Conservation (phyloP, 2,329 filamentous ascomycete genomes). For the Ascochyta pisi region DNA sequence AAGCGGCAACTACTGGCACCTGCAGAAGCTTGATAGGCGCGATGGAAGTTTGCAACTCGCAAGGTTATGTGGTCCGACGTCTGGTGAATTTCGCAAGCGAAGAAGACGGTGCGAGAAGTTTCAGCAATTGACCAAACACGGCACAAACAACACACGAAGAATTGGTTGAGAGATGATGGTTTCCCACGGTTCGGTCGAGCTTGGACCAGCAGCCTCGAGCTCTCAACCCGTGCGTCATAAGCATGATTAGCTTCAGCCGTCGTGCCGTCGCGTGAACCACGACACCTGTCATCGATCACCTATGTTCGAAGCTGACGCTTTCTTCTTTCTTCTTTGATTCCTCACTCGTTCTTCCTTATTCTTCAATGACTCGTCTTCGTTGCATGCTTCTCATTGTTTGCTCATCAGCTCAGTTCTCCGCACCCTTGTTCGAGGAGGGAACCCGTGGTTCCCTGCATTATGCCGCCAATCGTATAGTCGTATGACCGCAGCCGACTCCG, state of each 20-base stretch:
- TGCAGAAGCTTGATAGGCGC: constrained; percentile 23
- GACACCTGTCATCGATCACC: constrained; percentile 1
- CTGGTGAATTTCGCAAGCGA: neutral
- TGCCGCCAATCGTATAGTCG: constrained; percentile 17
- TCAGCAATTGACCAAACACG: constrained; percentile 16
- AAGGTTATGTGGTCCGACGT: neutral
- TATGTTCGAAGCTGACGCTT: neutral
- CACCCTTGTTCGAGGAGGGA: neutral
- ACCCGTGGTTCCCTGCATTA: neutral
- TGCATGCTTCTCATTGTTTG: neutral
- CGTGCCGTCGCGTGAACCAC: constrained; percentile 7
- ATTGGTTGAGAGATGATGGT: constrained; percentile 22
- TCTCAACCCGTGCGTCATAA: constrained; percentile 12
- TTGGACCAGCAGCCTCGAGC: constrained; percentile 6
- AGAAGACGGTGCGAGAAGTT: constrained; percentile 3
- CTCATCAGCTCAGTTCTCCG: neutral
- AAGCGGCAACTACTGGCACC: constrained; percentile 27
- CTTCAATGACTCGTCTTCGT: too few species aligned
- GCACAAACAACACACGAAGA: constrained; percentile 19
- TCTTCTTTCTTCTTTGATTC: neutral
- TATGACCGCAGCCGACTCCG: constrained; percentile 16
- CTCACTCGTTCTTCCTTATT: neutral
- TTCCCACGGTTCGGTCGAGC: constrained; percentile 4
- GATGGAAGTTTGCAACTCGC: neutral
- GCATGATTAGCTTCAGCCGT: constrained; percentile 1